Evolutionary conservation across 441 rosid genomes (phyloP), one percentile per base, ranked within the genome.

Genomic region (Hura crepitans): DNA sequence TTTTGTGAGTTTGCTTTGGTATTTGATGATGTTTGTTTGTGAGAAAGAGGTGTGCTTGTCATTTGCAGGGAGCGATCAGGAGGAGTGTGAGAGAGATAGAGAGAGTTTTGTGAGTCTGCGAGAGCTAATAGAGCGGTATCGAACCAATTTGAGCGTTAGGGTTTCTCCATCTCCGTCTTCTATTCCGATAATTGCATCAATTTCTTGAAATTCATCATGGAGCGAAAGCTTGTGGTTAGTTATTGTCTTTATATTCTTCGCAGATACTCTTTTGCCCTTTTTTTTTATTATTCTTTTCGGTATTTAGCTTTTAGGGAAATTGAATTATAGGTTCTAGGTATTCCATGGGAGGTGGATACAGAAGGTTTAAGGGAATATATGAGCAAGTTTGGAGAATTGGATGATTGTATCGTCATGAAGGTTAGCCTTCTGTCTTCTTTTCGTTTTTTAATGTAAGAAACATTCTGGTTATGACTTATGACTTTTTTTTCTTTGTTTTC

Each of bases 351-450:
- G 56, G 87, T 94, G 55, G 96, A 89, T 69, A 88, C 98, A 1
- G 91, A 90, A 42, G 99, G 99, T 61, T 83, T 94, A 81, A 85
- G 86, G 79, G 97, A 92, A 57, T 94, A 92, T 76, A 94, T 94
- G 99, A 77, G 73, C 64, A 94, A 92, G 77, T 94, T 87, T 72
- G 97, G 97, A 47, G 96, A 91, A 12, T 79, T 94, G 79, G 97
- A 91, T 79, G 97, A 93, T 80, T 93, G 97, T 73, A 87, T 91
- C 68, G 98, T 94, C 66, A 90, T 90, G 96, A 94, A 94, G 97
- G 98, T 93, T 79, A 31, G 70, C 20, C 22, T 69, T 65, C 33
- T 66, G 18, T 66, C 17, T 35, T 0, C 3, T 63, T 2, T 22
- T 31, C 30, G n/a, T n/a, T 15, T 39, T 77, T 42, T 33, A 13